Evolutionary conservation across 345 rosid species (phyloP).

Genomic region (Litchi chinensis): DNA sequence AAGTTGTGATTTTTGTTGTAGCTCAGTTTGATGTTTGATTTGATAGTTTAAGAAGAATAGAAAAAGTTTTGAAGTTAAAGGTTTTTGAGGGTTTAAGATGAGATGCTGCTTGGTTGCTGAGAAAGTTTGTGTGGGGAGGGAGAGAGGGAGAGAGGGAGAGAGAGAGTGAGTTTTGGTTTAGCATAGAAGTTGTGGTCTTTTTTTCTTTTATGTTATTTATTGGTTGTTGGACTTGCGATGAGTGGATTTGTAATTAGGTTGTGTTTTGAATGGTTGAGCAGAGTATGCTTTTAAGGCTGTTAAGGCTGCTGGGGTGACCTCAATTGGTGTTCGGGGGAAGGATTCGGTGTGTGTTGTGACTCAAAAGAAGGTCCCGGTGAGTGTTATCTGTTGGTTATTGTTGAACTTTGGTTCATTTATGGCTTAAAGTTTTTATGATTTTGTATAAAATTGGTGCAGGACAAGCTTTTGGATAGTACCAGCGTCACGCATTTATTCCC

Average conservation of each 20-base stretch:
- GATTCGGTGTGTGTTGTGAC: slow-evolving; percentile 97
- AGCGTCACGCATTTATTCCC: slow-evolving; percentile 94
- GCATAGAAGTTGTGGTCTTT: not conserved
- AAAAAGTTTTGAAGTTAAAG: not conserved
- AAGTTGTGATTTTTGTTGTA: not conserved
- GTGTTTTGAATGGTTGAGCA: slow-evolving; percentile 27
- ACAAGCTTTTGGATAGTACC: slow-evolving; percentile 97
- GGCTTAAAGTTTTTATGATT: slow-evolving; percentile 10
- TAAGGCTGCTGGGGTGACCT: slow-evolving; percentile 91
- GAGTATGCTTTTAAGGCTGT: slow-evolving; percentile 99
- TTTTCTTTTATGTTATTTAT: not conserved
- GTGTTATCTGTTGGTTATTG: slow-evolving; percentile 30
- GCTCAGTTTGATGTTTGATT: not conserved
- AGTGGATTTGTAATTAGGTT: not conserved
- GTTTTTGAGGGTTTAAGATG: not conserved
- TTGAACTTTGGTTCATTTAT: slow-evolving; percentile 1
- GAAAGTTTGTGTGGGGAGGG: not conserved
- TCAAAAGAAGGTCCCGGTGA: slow-evolving; percentile 98
- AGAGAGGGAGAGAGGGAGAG: no score
- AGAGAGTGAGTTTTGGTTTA: not conserved
- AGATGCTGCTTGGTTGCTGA: slow-evolving; percentile 5
- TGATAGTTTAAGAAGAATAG: not conserved
- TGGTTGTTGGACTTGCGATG: not conserved
- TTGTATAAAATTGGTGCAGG: slow-evolving; percentile 46
- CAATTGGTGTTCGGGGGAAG: slow-evolving; percentile 93